phyloP scores from a whole-genome alignment of 1,284 basidiomycete genomes.

The Calocybe gambosa region DNA sequence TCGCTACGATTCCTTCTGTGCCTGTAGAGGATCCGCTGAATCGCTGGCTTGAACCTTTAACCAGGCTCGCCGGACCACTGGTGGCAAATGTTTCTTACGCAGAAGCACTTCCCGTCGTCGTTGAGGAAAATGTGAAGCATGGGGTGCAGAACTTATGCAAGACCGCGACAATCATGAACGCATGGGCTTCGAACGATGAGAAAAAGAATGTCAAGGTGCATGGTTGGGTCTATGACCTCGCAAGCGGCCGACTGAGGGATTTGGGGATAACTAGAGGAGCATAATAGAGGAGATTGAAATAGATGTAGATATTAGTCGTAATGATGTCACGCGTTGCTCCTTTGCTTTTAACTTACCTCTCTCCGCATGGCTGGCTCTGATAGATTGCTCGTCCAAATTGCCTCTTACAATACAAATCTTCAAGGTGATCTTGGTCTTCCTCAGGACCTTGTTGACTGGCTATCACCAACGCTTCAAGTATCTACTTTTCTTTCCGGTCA shows the following conservation, averaged over 20 bases:
- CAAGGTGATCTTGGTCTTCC: constrained; percentile 66
- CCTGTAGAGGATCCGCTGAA: constrained; percentile 46
- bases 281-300: too few species aligned
- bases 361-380: constrained; percentile 19
- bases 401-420: constrained; percentile 82
- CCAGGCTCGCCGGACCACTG: constrained; percentile 48
- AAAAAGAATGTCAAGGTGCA: constrained; percentile 71
- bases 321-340: not conserved
- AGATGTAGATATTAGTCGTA: not conserved
- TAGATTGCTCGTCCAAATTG: constrained; percentile 68
- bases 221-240: constrained; percentile 82
- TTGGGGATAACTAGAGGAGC: constrained; percentile 50
- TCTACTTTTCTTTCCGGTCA: constrained; percentile 61
- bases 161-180: constrained; percentile 56
- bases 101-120: constrained; percentile 50
- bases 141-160: constrained; percentile 72
- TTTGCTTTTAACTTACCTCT: not conserved
- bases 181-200: constrained; percentile 56
- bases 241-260: constrained; percentile 65
- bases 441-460: constrained; percentile 81
- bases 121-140: constrained; percentile 71
- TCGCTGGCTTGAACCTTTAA: constrained; percentile 71
- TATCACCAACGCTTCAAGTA: constrained; percentile 70
- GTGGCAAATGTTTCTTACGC: constrained; percentile 31
- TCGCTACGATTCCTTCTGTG: constrained; percentile 30